phyloP scores from a whole-genome alignment of 1,284 basidiomycete species.

The Irpex sp. region DNA sequence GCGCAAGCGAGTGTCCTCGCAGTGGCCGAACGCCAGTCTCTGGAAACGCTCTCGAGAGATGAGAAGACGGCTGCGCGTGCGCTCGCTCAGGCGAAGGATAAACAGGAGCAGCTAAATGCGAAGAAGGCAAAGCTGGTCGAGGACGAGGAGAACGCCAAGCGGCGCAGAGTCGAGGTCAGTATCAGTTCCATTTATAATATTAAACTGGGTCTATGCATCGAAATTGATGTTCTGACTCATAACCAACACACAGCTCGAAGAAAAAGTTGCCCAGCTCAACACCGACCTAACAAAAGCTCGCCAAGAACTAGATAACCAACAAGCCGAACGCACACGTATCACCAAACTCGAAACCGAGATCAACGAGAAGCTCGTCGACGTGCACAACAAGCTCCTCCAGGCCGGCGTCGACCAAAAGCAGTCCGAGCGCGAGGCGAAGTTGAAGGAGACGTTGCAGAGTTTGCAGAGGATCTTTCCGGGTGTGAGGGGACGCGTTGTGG shows the following conservation, averaged over 20 bases:
- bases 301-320: slow-evolving; percentile 70
- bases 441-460: slow-evolving; percentile 83
- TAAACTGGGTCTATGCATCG: background rate
- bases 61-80: slow-evolving; percentile 70
- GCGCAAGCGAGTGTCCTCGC: slow-evolving; percentile 73
- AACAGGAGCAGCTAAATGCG: slow-evolving; percentile 60
- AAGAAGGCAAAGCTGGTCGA: slow-evolving; percentile 56
- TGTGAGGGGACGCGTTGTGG: slow-evolving; percentile 86
- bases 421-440: slow-evolving; percentile 75
- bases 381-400: slow-evolving; percentile 82
- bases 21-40: slow-evolving; percentile 81
- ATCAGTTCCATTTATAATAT: too few species aligned
- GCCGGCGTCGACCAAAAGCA: slow-evolving; percentile 85
- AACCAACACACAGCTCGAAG: slow-evolving; percentile 45
- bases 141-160: slow-evolving; percentile 52
- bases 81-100: slow-evolving; percentile 62
- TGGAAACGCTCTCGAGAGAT: slow-evolving; percentile 78
- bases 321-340: slow-evolving; percentile 69
- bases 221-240: slow-evolving; percentile 1
- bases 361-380: slow-evolving; percentile 84
- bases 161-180: slow-evolving; percentile 57
- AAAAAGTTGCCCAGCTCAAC: slow-evolving; percentile 47
- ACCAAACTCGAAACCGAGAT: slow-evolving; percentile 80
- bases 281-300: slow-evolving; percentile 52
- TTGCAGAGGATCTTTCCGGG: slow-evolving; percentile 88